phyloP scores from a whole-genome alignment of 208 protist genomes.

The Blastocrithidia nonstop region DNA sequence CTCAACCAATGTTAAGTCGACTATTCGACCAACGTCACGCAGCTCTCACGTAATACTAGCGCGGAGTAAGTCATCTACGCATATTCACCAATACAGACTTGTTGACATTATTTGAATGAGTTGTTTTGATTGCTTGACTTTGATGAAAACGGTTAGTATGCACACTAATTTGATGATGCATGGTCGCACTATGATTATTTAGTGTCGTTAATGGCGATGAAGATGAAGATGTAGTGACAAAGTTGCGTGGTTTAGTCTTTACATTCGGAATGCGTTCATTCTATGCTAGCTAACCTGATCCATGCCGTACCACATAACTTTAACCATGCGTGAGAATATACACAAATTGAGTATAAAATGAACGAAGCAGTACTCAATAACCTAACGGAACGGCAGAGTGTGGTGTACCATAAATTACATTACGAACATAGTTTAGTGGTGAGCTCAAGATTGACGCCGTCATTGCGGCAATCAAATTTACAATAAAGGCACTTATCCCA shows the following conservation, averaged over 20 bases:
- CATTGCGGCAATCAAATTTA: constrained; percentile 65
- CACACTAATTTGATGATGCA: too few species aligned
- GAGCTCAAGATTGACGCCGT: constrained; percentile 68
- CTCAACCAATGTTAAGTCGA: constrained; percentile 82
- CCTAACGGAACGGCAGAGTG: constrained; percentile 47
- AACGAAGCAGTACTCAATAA: constrained; percentile 40
- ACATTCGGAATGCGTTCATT: constrained; percentile 11
- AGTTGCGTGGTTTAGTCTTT: not conserved
- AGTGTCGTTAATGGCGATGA: constrained; percentile 1
- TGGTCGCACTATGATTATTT: not conserved
- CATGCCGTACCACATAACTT: constrained; percentile 40
- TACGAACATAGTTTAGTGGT: constrained; percentile 80
- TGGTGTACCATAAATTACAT: constrained; percentile 69
- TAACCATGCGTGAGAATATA: constrained; percentile 52
- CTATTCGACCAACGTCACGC: constrained; percentile 68
- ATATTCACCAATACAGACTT: not conserved
- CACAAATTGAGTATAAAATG: constrained; percentile 52
- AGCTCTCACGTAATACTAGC: constrained; percentile 39
- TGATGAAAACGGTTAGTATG: too few species aligned
- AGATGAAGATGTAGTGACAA: not conserved
- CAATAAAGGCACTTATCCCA: constrained; percentile 31
- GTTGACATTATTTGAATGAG: too few species aligned
- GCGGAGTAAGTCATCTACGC: constrained; percentile 5
- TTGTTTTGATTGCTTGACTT: too few species aligned
- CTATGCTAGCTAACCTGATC: constrained; percentile 10